A percentile compares a stretch with the other conserved stretches of the same genome.
Conservation (phyloP, 352 stramenopile species). For the Phytophthora kernoviae region DNA sequence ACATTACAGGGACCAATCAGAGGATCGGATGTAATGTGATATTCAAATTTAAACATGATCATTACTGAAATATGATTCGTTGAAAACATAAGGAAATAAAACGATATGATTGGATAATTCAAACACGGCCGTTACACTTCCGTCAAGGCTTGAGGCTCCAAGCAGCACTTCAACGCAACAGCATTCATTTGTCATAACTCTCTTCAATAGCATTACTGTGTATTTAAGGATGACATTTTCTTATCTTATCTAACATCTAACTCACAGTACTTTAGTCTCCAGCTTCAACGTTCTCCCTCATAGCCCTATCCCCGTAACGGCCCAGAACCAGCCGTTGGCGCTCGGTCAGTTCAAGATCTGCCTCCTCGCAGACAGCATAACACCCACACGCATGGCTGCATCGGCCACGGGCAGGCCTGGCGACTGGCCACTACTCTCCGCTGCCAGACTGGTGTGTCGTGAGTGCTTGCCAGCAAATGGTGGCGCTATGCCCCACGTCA, state of each 20-base stretch:
- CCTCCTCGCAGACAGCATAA: not conserved
- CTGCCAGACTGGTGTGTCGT: constrained; percentile 16
- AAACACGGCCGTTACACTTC: not conserved
- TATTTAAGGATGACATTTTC: too few relatives aligned
- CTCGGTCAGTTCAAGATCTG: constrained; percentile 22
- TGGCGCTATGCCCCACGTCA: constrained; percentile 22
- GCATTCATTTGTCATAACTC: not conserved
- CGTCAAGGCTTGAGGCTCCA: not conserved
- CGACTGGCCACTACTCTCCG: constrained; percentile 17
- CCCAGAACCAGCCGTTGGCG: constrained; percentile 13
- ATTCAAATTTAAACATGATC: not conserved
- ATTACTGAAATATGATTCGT: not conserved
- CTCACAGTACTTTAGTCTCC: constrained; percentile 9
- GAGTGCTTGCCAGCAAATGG: constrained; percentile 19
- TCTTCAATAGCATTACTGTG: not conserved
- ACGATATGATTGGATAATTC: not conserved
- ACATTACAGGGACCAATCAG: not conserved
- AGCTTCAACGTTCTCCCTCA: not conserved
- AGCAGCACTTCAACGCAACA: not conserved
- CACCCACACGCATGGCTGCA: not conserved
- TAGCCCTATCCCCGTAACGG: constrained; percentile 18
- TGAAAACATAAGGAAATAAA: too few relatives aligned
- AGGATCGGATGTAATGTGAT: not conserved
- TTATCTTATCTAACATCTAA: not conserved
- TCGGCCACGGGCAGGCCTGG: constrained; percentile 1